Evolutionary conservation across 208 protist species (phyloP), one percentile per base, ranked within the genome.

Genomic region (Trypanosoma mega): DNA sequence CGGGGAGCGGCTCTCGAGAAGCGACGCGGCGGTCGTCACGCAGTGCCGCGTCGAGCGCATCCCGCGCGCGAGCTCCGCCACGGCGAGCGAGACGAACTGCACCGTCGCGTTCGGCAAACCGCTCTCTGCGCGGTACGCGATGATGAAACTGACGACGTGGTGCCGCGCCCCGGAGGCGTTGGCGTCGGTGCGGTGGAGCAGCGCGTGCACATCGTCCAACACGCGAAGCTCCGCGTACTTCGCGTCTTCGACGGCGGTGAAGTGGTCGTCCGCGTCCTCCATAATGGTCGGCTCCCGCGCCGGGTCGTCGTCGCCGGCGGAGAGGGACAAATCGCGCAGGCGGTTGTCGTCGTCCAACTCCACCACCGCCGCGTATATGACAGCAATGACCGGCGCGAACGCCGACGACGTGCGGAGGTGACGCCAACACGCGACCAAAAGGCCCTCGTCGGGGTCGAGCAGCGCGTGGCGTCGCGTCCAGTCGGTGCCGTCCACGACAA

Each of bases 31-130:
- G 0, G 79, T 81, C 12, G 72, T 74, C 12, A 93, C 45, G 44
- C 77, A 83, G 53, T 94, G 81, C 0, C 87, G 76, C 12, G 83
- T 88, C 12, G 81, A 89, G 41, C 74, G 75, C 75, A 85, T 80
- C 0, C 76, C 78, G 1, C 76, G 61, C 11, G 74, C 44, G 9
- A 82, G 55, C 47, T 90, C 81, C 30, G 76, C 68, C 0, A 89
- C 73, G 1, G 81, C 59, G 3, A 93, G 64, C 1, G 87, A 90
- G 3, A 94, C 53, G 50, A 94, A 87, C 58, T 90, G 83, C 51
- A 91, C 64, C 1, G 87, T 94, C 4, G 82, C 83, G 64, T 91
- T 90, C 0, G 77, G 74, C 30, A 74, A 48, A 1, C 23, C 36
- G 5, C 44, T 50, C 18, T 43, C 8, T 24, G 65, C 59, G 16